A percentile compares a stretch with the other conserved stretches of the same genome.
Evolutionary conservation across 1,284 basidiomycete genomes (phyloP).

Genomic region (Mrakiaceae sp.): DNA sequence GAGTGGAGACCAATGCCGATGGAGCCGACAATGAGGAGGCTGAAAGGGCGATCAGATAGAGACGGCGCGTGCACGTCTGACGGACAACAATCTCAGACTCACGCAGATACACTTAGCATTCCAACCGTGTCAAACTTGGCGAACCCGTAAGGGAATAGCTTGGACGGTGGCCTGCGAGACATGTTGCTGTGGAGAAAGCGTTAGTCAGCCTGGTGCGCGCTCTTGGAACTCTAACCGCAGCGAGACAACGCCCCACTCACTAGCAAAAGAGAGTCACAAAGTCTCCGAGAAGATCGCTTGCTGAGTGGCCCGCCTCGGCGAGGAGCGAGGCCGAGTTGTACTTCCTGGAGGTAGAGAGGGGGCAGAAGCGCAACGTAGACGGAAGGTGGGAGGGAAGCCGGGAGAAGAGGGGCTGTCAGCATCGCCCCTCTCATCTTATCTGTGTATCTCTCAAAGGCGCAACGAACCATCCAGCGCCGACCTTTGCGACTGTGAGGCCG

Average conservation of each 20-base stretch:
- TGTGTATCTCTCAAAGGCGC: background rate
- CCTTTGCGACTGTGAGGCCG: slow-evolving; percentile 70
- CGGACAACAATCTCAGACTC: background rate
- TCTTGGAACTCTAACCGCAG: slow-evolving; percentile 60
- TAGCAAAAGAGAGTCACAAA: slow-evolving; percentile 60
- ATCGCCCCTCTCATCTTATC: background rate
- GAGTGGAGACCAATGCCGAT: slow-evolving; percentile 90
- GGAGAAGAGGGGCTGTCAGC: background rate
- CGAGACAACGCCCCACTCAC: background rate
- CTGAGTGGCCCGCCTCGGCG: slow-evolving; percentile 90
- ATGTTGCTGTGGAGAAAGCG: slow-evolving; percentile 39
- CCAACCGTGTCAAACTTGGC: slow-evolving; percentile 92
- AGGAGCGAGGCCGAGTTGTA: slow-evolving; percentile 80
- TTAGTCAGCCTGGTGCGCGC: slow-evolving; percentile 68
- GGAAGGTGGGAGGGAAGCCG: background rate
- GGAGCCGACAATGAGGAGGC: slow-evolving; percentile 56
- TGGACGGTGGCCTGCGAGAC: slow-evolving; percentile 16
- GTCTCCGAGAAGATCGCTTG: slow-evolving; percentile 62
- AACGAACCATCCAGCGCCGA: slow-evolving; percentile 61
- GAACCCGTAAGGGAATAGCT: slow-evolving; percentile 40
- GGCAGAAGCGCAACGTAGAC: background rate
- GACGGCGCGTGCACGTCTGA: background rate
- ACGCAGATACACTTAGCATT: slow-evolving; percentile 66
- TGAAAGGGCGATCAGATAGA: background rate
- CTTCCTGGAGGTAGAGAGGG: slow-evolving; percentile 23